These are phyloP conservation scores for Malassezia brasiliensis DNA, from an alignment of 1,284 basidiomycete genomes.

Conservation along the genomic window DNA sequence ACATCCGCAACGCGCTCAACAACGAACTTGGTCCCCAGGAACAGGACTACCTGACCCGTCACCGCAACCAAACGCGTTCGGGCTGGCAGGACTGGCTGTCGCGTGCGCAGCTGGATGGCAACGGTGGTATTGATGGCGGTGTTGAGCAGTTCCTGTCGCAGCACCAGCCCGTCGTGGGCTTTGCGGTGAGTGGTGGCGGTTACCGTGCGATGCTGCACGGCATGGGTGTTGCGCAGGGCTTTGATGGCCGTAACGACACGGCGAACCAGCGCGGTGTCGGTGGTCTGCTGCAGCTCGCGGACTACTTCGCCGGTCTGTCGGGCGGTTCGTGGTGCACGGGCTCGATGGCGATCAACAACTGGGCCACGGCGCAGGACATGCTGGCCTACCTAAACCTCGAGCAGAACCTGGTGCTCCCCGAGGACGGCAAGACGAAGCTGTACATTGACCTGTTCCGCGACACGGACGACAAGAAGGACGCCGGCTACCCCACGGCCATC, in stretches of 20 bases:
- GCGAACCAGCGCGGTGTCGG: constrained; percentile 36
- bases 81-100: constrained; percentile 35
- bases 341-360: constrained; percentile 36
- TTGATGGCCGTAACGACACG: constrained; percentile 39
- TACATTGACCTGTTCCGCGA: constrained; percentile 47
- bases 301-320: constrained; percentile 40
- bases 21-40: constrained; percentile 26
- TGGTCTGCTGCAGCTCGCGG: constrained; percentile 41
- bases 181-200: constrained; percentile 52
- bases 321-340: constrained; percentile 44
- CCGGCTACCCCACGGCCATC: constrained; percentile 26
- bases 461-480: constrained; percentile 29
- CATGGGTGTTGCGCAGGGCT: constrained; percentile 29
- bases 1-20: constrained; percentile 28
- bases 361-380: constrained; percentile 33
- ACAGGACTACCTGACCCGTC: constrained; percentile 26
- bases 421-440: constrained; percentile 48
- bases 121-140: constrained; percentile 24
- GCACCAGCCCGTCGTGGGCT: constrained; percentile 46
- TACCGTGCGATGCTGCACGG: constrained; percentile 51
- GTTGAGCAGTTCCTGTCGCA: constrained; percentile 27
- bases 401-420: constrained; percentile 51
- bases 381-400: constrained; percentile 46
- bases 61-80: constrained; percentile 14
- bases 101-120: constrained; percentile 21